Evolutionary conservation across 2,329 filamentous ascomycete species (phyloP).

Genomic region (Venturia nashicola): DNA sequence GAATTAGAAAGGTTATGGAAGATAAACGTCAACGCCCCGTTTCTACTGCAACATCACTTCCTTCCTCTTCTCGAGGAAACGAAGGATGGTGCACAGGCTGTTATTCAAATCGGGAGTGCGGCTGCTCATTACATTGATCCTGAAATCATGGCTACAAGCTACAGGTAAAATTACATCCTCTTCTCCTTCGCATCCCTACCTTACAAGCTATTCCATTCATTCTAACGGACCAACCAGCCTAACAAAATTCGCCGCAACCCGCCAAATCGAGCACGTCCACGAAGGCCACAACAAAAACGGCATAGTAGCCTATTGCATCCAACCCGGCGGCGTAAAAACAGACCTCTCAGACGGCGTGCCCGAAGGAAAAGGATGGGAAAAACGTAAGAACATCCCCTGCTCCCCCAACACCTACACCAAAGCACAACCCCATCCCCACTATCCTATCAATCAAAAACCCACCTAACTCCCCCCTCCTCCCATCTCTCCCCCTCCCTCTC

Average conservation of each 20-base stretch:
- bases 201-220: too few relatives aligned
- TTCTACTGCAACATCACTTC: conserved; percentile 5
- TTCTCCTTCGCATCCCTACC: too few relatives aligned
- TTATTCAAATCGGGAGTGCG: conserved; percentile 6
- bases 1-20: conserved; percentile 6
- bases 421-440: not conserved
- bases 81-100: conserved; percentile 6
- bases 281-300: conserved; percentile 25
- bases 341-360: conserved; percentile 7
- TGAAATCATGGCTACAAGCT: conserved; percentile 6
- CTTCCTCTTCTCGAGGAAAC: conserved; percentile 8
- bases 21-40: conserved; percentile 4
- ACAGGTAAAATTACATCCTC: not conserved
- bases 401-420: not conserved
- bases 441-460: not conserved
- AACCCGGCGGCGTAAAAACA: conserved; percentile 20
- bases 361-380: conserved; percentile 9
- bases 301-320: conserved; percentile 15
- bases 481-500: not conserved
- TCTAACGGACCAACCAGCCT: too few relatives aligned
- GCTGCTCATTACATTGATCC: conserved; percentile 8
- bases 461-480: not conserved
- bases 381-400: not conserved
- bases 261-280: conserved; percentile 29
- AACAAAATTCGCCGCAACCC: conserved; percentile 8